Conservation (phyloP, 2,329 filamentous ascomycete species). For the Aspergillus jensenii region DNA sequence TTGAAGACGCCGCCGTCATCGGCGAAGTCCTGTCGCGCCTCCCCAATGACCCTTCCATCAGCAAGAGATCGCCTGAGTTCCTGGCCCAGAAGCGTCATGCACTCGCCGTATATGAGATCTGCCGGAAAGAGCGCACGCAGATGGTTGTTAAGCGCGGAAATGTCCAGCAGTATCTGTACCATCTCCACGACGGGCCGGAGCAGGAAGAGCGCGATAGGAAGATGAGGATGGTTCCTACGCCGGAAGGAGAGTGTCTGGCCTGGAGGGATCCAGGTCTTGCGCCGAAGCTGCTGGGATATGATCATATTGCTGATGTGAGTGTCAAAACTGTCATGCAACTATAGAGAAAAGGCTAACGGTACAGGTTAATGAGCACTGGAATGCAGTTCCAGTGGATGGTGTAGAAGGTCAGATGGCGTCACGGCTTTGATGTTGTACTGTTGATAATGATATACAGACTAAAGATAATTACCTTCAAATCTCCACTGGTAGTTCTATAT, state of each 20-base stretch:
- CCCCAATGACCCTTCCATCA: constrained; percentile 34
- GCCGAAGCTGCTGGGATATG: constrained; percentile 42
- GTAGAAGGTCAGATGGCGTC: not conserved
- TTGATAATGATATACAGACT: too few species aligned
- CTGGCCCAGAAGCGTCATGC: constrained; percentile 35
- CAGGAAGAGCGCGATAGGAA: constrained; percentile 55
- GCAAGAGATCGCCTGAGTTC: constrained; percentile 24
- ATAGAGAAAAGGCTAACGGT: not conserved
- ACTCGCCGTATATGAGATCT: constrained; percentile 54
- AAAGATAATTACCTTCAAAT: too few species aligned
- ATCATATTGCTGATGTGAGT: constrained; percentile 39
- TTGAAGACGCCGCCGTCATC: constrained; percentile 61
- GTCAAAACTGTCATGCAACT: not conserved
- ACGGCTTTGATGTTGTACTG: not conserved
- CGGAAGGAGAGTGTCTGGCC: constrained; percentile 42
- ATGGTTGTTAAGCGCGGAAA: constrained; percentile 61
- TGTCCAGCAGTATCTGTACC: constrained; percentile 62
- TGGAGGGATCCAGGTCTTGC: constrained; percentile 45
- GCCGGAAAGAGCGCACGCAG: constrained; percentile 59
- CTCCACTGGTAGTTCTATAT: too few species aligned
- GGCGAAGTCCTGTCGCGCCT: constrained; percentile 55
- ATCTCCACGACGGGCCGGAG: constrained; percentile 58
- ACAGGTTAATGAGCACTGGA: not conserved
- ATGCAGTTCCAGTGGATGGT: not conserved
- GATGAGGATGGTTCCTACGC: constrained; percentile 40